A percentile compares a stretch with the other conserved stretches of the same genome.
phyloP scores from a whole-genome alignment of 345 rosid species.

The Salix brachista region DNA sequence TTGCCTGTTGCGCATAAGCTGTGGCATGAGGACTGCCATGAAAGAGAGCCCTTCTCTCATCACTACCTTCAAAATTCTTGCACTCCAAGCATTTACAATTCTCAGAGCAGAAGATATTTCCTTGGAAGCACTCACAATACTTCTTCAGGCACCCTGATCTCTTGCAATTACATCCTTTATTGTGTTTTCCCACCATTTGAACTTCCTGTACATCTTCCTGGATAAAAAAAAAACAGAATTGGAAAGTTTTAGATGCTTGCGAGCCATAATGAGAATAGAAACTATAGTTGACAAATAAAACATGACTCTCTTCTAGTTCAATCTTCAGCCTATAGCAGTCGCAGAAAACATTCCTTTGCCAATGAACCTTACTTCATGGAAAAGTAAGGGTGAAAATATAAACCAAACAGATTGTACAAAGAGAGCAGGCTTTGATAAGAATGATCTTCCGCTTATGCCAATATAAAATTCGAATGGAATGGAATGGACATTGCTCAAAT shows the following conservation, averaged over 20 bases:
- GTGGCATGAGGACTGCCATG: conserved; percentile 42
- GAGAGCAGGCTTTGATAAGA: too few relatives aligned
- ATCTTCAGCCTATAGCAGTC: neutral
- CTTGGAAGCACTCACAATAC: conserved; percentile 93
- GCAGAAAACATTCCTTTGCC: neutral
- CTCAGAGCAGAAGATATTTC: conserved; percentile 73
- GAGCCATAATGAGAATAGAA: neutral
- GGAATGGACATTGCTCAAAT: neutral
- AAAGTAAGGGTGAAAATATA: neutral
- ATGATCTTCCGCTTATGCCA: too few relatives aligned
- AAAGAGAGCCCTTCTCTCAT: conserved; percentile 51
- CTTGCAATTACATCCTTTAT: conserved; percentile 87
- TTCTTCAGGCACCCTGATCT: conserved; percentile 89
- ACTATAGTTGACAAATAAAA: neutral
- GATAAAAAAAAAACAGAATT: neutral
- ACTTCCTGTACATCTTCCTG: conserved; percentile 51
- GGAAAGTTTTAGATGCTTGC: conserved; percentile 1
- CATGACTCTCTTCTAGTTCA: neutral
- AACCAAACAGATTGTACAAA: neutral
- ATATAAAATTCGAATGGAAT: neutral
- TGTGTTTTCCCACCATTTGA: conserved; percentile 60
- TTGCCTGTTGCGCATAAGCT: conserved; percentile 51
- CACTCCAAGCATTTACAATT: conserved; percentile 81
- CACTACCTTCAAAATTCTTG: conserved; percentile 74
- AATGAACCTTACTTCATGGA: neutral